Percentiles rank a stretch among this genome's conserved stretches.
phyloP scores from a whole-genome alignment of 441 rosid genomes.

The Jatropha podagrica region DNA sequence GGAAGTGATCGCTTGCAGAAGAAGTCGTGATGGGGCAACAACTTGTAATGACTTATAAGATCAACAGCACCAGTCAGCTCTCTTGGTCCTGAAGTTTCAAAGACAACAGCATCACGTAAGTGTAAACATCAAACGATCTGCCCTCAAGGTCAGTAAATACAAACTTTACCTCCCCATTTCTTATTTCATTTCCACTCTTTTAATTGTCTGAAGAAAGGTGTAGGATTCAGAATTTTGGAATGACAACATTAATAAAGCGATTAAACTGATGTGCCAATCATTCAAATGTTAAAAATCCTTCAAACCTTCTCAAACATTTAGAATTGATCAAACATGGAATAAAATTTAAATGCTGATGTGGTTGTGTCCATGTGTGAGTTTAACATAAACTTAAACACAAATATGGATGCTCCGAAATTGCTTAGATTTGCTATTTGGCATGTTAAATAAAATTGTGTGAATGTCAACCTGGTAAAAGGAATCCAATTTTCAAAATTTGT shows the following conservation, averaged over 20 bases:
- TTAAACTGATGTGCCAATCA: background rate
- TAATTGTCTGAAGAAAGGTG: background rate
- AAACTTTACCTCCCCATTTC: background rate
- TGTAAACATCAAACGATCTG: background rate
- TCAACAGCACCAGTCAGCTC: constrained; percentile 89
- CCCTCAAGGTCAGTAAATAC: background rate
- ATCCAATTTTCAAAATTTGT: background rate
- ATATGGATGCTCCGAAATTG: too few relatives aligned
- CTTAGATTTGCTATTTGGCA: background rate
- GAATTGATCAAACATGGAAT: background rate
- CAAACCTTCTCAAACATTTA: background rate
- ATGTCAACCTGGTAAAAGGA: background rate
- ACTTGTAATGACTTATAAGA: constrained; percentile 78
- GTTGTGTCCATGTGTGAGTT: background rate
- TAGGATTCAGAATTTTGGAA: background rate
- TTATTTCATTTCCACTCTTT: constrained; percentile 4
- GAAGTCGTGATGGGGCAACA: constrained; percentile 80
- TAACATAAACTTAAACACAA: background rate
- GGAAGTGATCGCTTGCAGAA: constrained; percentile 95
- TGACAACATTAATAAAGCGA: background rate
- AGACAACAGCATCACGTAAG: constrained; percentile 22
- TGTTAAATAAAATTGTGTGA: background rate
- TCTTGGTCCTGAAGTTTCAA: constrained; percentile 59
- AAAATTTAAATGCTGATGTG: background rate
- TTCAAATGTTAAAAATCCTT: background rate